Evolutionary conservation across 192 early-diverging fungal genomes (phyloP).

Genomic region (Allomyces macrogynus): DNA sequence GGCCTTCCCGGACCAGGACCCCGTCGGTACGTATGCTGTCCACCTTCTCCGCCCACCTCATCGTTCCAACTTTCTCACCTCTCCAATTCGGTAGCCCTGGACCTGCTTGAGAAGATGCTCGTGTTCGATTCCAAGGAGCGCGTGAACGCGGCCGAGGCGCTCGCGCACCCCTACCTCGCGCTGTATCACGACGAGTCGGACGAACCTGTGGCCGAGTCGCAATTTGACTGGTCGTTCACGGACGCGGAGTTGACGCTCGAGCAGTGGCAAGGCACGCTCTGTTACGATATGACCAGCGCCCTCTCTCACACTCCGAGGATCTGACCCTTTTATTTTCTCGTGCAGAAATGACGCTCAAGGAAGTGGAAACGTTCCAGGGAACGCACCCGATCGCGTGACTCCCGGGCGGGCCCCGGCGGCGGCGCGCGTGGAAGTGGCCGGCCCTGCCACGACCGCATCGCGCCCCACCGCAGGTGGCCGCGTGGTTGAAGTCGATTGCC

Average conservation of each 20-base stretch:
- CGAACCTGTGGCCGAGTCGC: constrained; percentile 56
- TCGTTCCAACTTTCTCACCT: no score
- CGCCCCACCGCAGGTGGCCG: background rate
- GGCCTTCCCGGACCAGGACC: constrained; percentile 63
- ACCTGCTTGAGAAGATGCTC: constrained; percentile 76
- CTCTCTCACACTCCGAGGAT: no score
- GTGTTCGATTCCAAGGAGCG: constrained; percentile 83
- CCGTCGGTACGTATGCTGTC: constrained; percentile 19
- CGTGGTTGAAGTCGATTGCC: no score
- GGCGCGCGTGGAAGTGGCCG: background rate
- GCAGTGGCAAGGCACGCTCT: constrained; percentile 40
- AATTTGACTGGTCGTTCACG: constrained; percentile 91
- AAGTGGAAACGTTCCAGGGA: background rate
- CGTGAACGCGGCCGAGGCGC: constrained; percentile 66
- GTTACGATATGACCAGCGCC: background rate
- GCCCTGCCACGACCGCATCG: background rate
- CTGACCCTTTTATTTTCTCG: no score
- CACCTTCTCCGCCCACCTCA: background rate
- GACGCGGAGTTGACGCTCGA: constrained; percentile 72
- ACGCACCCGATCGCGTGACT: background rate
- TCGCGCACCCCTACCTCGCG: constrained; percentile 74
- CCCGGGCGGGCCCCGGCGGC: no score
- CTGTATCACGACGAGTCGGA: constrained; percentile 78
- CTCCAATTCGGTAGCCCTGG: constrained; percentile 30
- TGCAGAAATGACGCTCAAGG: background rate